Evolutionary conservation across 2,329 filamentous ascomycete genomes (phyloP).

Genomic region (Colletotrichum godetiae): DNA sequence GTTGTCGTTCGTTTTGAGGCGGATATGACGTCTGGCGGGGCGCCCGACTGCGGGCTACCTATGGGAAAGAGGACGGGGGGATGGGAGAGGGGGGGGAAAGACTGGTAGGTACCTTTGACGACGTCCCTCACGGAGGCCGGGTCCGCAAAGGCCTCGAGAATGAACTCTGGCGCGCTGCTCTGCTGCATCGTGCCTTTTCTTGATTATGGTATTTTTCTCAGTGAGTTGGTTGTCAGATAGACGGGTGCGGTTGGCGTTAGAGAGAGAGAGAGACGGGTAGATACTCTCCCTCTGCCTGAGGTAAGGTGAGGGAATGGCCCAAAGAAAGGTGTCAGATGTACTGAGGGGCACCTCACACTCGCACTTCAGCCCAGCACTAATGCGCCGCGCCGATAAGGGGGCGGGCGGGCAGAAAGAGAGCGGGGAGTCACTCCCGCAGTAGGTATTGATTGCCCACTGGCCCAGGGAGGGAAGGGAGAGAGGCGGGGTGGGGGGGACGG

Average conservation of each 20-base stretch:
- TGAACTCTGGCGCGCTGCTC: constrained; percentile 82
- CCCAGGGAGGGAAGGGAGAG: background rate
- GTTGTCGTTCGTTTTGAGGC: background rate
- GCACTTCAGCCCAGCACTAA: background rate
- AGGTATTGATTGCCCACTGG: no score
- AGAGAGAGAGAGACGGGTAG: background rate
- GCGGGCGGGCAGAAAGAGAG: background rate
- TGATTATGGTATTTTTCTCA: background rate
- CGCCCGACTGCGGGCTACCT: constrained; percentile 17
- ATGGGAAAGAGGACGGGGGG: constrained; percentile 2
- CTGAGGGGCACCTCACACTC: constrained; percentile 15
- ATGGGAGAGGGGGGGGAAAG: constrained; percentile 18
- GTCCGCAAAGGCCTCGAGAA: constrained; percentile 93
- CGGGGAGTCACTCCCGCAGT: background rate
- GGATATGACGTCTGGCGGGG: constrained; percentile 33
- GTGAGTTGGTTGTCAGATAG: background rate
- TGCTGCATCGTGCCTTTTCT: constrained; percentile 55
- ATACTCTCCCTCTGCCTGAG: background rate
- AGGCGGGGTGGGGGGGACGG: background rate
- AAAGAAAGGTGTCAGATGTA: constrained; percentile 10
- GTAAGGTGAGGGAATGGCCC: background rate
- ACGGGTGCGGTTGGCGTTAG: background rate
- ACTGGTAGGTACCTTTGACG: constrained; percentile 78
- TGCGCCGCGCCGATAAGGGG: constrained; percentile 25
- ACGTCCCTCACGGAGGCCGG: constrained; percentile 90